These are phyloP conservation scores for Lachnellula subtilissima DNA, from an alignment of 2,329 filamentous ascomycete species.

Conservation along the genomic window DNA sequence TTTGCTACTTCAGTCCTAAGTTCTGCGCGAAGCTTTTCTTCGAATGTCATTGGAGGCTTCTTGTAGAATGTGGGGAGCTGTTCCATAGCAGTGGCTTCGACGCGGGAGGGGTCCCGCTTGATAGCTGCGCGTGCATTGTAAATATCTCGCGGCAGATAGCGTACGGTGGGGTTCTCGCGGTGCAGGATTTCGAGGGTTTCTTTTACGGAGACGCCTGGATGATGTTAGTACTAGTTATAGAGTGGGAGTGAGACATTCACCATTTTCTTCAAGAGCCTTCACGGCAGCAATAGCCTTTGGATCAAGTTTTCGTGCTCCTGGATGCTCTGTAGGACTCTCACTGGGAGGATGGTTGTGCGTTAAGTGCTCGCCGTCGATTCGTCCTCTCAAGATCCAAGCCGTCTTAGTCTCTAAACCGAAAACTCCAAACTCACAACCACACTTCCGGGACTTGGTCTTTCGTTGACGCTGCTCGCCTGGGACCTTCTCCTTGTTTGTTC, in stretches of 20 bases:
- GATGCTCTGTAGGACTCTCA: conserved; percentile 62
- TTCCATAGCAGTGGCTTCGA: conserved; percentile 53
- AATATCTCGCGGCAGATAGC: conserved; percentile 59
- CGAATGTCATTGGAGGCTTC: conserved; percentile 58
- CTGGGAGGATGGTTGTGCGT: conserved; percentile 62
- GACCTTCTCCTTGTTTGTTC: conserved; percentile 51
- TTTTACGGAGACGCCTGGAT: conserved; percentile 56
- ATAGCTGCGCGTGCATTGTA: conserved; percentile 65
- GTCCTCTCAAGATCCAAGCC: conserved; percentile 62
- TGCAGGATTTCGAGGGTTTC: conserved; percentile 64
- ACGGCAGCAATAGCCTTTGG: conserved; percentile 65
- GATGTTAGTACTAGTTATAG: conserved; percentile 32
- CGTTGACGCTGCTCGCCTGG: conserved; percentile 40
- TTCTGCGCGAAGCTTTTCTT: conserved; percentile 60
- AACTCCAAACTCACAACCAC: conserved; percentile 65
- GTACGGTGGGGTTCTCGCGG: conserved; percentile 58
- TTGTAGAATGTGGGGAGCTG: conserved; percentile 61
- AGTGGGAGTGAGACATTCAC: conserved; percentile 38
- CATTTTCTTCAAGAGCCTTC: conserved; percentile 60
- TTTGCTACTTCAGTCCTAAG: conserved; percentile 56
- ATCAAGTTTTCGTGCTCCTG: conserved; percentile 60
- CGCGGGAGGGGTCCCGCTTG: conserved; percentile 59
- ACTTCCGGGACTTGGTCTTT: conserved; percentile 65
- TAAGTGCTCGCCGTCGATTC: conserved; percentile 53
- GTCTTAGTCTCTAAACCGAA: conserved; percentile 64